phyloP scores from a whole-genome alignment of 2,329 filamentous ascomycete species.

The Xylaria sp. region DNA sequence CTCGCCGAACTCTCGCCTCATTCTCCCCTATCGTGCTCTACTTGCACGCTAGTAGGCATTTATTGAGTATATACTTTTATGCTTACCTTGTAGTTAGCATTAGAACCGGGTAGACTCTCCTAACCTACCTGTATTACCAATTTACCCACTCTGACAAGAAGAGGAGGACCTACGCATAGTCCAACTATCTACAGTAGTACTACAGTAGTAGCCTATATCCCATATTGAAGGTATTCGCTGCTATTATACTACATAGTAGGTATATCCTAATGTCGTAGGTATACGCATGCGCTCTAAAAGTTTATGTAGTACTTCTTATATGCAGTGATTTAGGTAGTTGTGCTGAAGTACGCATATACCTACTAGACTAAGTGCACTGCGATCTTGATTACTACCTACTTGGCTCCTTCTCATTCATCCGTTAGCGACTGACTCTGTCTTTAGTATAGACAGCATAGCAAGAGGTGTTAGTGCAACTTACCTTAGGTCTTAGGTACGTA shows the following conservation, averaged over 20 bases:
- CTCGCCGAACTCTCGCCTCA: constrained; percentile 30
- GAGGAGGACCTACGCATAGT: no score
- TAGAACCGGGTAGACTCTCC: neutral
- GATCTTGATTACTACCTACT: neutral
- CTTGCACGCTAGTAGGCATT: neutral
- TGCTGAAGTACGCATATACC: no score
- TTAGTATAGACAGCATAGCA: neutral
- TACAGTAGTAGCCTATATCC: no score
- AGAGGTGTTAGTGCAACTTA: neutral
- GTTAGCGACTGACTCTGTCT: constrained; percentile 25
- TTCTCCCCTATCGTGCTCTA: neutral
- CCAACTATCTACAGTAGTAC: no score
- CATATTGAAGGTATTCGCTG: no score
- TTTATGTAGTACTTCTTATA: no score
- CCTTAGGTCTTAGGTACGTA: neutral
- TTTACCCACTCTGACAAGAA: no score
- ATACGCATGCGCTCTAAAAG: neutral
- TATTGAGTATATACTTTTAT: neutral
- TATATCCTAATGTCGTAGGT: no score
- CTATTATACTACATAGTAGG: neutral
- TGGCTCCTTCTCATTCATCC: constrained; percentile 20
- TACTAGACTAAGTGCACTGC: neutral
- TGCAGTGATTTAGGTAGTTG: no score
- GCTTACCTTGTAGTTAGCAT: neutral
- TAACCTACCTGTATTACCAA: no score